A percentile compares a stretch with the other conserved stretches of the same genome.
Evolutionary conservation across 257 asterid species (phyloP).

Genomic region (Nicotiana undulata): DNA sequence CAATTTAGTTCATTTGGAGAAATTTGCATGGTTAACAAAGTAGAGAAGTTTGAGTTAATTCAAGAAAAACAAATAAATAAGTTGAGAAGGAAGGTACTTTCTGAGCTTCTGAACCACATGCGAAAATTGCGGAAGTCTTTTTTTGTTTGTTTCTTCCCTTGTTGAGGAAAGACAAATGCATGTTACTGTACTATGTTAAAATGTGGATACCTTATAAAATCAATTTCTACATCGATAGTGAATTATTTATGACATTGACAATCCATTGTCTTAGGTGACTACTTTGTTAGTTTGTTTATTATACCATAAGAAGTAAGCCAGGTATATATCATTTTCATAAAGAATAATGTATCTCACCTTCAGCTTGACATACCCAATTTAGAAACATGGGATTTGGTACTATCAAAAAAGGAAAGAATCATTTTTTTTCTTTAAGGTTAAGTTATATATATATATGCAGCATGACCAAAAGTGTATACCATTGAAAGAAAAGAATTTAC

Average conservation of each 20-base stretch:
- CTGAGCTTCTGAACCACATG: not conserved
- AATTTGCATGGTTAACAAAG: not conserved
- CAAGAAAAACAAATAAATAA: not conserved
- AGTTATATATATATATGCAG: too few species aligned
- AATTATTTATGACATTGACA: not conserved
- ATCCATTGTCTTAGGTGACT: not conserved
- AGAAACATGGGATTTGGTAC: not conserved
- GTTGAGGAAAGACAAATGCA: not conserved
- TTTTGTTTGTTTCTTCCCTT: not conserved
- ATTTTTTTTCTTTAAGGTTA: not conserved
- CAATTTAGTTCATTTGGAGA: not conserved
- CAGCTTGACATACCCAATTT: not conserved
- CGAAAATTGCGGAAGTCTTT: not conserved
- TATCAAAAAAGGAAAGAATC: too few species aligned
- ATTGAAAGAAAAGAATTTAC: constrained; percentile 18
- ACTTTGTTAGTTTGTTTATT: not conserved
- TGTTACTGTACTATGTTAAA: not conserved
- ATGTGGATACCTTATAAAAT: not conserved
- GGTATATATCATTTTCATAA: not conserved
- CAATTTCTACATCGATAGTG: not conserved
- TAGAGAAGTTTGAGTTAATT: not conserved
- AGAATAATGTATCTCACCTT: not conserved
- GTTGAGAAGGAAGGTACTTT: not conserved
- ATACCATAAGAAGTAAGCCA: not conserved
- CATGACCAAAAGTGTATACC: not conserved